Evolutionary conservation across 2,329 filamentous ascomycete genomes (phyloP), one percentile per base, ranked within the genome.

Genomic region (Colletotrichum endophyticum): DNA sequence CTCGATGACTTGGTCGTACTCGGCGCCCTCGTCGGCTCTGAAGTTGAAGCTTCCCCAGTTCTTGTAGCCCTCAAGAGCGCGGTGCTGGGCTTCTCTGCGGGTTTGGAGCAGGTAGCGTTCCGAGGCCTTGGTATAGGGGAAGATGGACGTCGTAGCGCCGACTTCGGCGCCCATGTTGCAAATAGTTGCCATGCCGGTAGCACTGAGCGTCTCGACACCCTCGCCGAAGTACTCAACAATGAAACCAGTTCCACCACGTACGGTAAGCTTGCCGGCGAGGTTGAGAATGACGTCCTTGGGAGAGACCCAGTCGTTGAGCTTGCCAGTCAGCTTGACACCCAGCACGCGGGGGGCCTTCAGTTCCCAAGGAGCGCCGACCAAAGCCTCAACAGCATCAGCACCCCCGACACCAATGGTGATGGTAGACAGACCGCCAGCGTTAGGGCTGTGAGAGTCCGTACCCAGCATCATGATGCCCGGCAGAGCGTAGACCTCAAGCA

Each of bases 391-490:
- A 28, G 97, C 97, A 86, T 99, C 97, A 28, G 97, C 97, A 82
- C 97, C 97, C 82, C 97, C 97, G 39, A 99, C 97, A 84, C 97
- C 97, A 84, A 99, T 99, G 11, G 97, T 97, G 81, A 98, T 95
- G 6, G 95, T 96, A 80, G 95, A 96, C 71, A 99, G 89, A 75
- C 97, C 97, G 81, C 97, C 97, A n/a, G 95, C 97, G 83, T 99
- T 99, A 59, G 97, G 97, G 62, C 96, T 98, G 86, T 99, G 97
- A 82, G 95, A 98, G 86, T 99, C 97, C 34, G 97, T 99, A 72
- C 97, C 97, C 56, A 99, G 91, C 96, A 99, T 99, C 96, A 99
- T 98, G 80, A 99, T 87, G 66, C 97, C 97, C 25, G 97, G 97
- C n/a, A 96, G 93, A 39, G 96, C 95, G 84, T 99, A 99, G 87